Conservation (phyloP, 495 filamentous ascomycete species). For the Apodospora peruviana region DNA sequence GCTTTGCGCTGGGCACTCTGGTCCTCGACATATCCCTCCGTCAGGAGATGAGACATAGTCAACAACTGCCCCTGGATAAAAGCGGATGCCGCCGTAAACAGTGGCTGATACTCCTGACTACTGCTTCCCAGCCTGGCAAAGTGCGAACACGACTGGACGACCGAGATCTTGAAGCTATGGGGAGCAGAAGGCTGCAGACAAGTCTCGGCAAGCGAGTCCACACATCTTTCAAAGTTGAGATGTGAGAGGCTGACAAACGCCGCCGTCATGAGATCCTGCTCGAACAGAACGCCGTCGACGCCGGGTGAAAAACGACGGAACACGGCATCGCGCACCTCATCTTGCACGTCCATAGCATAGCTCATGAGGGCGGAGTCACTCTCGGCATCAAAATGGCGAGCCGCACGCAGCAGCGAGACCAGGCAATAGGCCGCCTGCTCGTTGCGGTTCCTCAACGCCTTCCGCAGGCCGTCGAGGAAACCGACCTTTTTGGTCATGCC, state of each 20-base stretch:
- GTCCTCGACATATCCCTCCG: constrained; percentile 37
- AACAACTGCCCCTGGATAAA: constrained; percentile 51
- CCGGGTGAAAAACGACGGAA: constrained; percentile 47
- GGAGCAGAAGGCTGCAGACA: constrained; percentile 52
- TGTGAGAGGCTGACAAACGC: constrained; percentile 57
- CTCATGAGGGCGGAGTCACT: constrained; percentile 56
- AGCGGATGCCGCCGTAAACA: constrained; percentile 49
- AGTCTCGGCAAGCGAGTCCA: constrained; percentile 45
- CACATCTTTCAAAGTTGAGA: constrained; percentile 50
- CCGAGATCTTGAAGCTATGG: constrained; percentile 54
- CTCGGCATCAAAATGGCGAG: constrained; percentile 54
- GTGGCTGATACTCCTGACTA: constrained; percentile 41
- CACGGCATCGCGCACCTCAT: constrained; percentile 58
- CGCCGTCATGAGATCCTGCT: constrained; percentile 57
- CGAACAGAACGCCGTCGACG: constrained; percentile 41
- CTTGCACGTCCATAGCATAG: constrained; percentile 61
- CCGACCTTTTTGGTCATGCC: constrained; percentile 56
- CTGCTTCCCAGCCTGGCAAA: constrained; percentile 44
- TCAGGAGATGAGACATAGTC: constrained; percentile 35
- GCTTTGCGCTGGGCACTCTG: constrained; percentile 33
- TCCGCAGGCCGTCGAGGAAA: constrained; percentile 56
- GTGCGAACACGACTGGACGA: constrained; percentile 52
- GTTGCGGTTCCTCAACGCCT: constrained; percentile 49
- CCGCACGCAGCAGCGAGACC: constrained; percentile 51
- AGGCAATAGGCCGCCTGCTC: constrained; percentile 59